phyloP scores from a whole-genome alignment of 352 stramenopile species.

The Phytophthora sojae region DNA sequence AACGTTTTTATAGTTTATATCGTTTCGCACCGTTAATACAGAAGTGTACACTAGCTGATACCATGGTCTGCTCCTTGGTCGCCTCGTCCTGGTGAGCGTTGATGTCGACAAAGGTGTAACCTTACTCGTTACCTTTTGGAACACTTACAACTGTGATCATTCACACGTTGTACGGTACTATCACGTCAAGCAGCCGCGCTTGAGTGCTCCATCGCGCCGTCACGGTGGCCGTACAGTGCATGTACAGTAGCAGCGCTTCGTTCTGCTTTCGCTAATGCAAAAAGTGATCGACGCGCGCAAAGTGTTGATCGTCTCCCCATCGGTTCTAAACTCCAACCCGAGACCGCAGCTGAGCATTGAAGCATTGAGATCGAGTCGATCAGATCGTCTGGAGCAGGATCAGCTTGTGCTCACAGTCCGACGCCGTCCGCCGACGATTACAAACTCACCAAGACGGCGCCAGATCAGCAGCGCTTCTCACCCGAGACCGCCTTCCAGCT shows the following conservation, averaged over 20 bases:
- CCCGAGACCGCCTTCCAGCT: no score
- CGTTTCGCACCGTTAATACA: conserved; percentile 10
- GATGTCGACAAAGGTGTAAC: no score
- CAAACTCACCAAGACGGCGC: conserved; percentile 7
- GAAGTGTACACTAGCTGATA: conserved; percentile 25
- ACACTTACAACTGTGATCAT: no score
- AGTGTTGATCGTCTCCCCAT: background rate
- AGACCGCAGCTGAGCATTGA: background rate
- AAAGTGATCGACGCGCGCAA: background rate
- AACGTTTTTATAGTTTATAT: no score
- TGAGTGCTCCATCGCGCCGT: background rate
- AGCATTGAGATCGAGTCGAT: background rate
- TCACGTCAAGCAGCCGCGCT: background rate
- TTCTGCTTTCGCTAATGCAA: background rate
- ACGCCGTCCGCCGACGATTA: background rate
- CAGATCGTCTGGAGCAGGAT: background rate
- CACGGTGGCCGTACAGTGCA: background rate
- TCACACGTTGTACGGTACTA: background rate
- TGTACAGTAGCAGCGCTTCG: background rate
- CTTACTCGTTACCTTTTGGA: no score
- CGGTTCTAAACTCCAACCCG: background rate
- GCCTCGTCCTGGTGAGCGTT: no score
- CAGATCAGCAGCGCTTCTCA: conserved; percentile 5
- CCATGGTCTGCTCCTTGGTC: background rate
- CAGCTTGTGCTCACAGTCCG: background rate